A percentile compares a stretch with the other conserved stretches of the same genome.
Evolutionary conservation across 225 moss, liverwort and hornwort species (phyloP).

Genomic region (Ulota crispa): DNA sequence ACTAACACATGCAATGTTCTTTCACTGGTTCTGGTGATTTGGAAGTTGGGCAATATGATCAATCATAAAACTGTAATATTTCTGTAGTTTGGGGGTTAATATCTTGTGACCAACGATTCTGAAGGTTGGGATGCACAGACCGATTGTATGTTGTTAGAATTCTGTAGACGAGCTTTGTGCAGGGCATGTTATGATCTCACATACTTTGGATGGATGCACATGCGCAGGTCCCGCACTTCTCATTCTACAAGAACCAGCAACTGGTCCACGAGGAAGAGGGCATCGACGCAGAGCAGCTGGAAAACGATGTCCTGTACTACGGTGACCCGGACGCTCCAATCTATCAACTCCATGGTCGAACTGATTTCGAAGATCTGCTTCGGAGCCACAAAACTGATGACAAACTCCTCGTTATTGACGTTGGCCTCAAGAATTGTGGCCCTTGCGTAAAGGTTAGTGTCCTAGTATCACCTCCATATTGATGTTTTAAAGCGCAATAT

Average conservation of each 20-base stretch:
- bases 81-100: background rate
- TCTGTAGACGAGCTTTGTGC: background rate
- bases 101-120: background rate
- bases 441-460: constrained; percentile 80
- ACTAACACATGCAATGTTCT: background rate
- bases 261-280: constrained; percentile 88
- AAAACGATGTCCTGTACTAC: constrained; percentile 88
- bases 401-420: constrained; percentile 79
- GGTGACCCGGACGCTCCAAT: constrained; percentile 86
- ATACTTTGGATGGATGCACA: constrained; percentile 13
- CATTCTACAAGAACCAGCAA: constrained; percentile 85
- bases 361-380: constrained; percentile 66
- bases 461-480: background rate
- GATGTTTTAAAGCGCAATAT: too few species aligned
- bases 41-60: background rate
- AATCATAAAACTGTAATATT: background rate
- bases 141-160: background rate
- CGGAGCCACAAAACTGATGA: constrained; percentile 65
- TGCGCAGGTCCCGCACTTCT: constrained; percentile 73
- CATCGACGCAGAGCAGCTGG: constrained; percentile 70
- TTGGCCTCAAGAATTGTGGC: constrained; percentile 91
- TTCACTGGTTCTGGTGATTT: background rate
- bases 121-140: background rate
- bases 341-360: constrained; percentile 59
- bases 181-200: background rate